Base-by-base conservation (phyloP, 768 basidiomycete species). In the Mycena chlorophos region DNA sequence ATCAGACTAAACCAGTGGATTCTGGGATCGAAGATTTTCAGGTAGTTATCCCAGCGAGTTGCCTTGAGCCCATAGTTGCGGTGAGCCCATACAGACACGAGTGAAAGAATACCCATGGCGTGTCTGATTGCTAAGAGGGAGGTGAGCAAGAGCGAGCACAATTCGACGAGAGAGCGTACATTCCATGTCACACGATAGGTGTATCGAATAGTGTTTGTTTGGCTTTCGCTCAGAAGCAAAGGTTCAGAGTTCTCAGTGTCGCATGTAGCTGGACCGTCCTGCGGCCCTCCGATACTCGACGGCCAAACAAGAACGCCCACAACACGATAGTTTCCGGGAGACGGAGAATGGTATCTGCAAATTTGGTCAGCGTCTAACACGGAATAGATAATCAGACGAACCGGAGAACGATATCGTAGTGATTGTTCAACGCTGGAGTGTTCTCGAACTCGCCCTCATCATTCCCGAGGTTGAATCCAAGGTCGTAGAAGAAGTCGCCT, bases 1-100 rank as follows among this genome's bases (percentile, higher is more conserved):
- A 96, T 80, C 49, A 98, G 78, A 64, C 89, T 92, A 75, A 98
- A 94, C 91, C 94, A 96, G 71, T 98, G 96, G 55, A 98, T 97
- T 49, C 86, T 84, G 42, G 92, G 93, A 65, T 95, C 93, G 62
- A 94, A 91, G 50, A 96, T 89, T 64, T 94, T 92, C 19, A 98
- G 83, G 68, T 98, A 98, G 64, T 88, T 89, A 68, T 98, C 96
- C 95, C 96, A 98, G 49, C 96, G 80, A 3, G 94, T 91, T 4
- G 94, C 95, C 92, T 93, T 72, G 16, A 58, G 19, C n/a, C n/a
- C n/a, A 52, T 37, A 52, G 34, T 45, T 31, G 3, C 20, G 26
- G 47, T 46, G 5, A 54, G 39, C 38, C 20, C 28, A 40, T n/a
- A n/a, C 4, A 17, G 12, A 5, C 48, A 5, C 8, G 25, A 14